Evolutionary conservation across 441 rosid species (phyloP).

Genomic region (Omphalea diandra): DNA sequence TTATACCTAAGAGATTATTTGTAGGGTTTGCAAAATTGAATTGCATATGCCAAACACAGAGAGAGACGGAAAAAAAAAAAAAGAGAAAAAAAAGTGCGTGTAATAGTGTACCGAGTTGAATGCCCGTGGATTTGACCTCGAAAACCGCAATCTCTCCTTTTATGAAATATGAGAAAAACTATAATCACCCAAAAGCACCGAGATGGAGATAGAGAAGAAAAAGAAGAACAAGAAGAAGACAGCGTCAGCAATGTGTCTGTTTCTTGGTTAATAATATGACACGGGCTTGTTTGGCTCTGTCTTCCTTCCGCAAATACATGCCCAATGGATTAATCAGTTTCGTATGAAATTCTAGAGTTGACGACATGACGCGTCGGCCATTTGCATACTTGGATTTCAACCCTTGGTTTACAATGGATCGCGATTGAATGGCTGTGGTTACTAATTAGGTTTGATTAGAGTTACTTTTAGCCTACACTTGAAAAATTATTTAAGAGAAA

Average conservation of each 20-base stretch:
- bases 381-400: background rate
- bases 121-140: conserved; percentile 45
- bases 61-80: background rate
- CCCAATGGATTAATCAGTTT: too few species aligned
- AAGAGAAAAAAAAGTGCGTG: background rate
- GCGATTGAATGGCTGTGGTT: background rate
- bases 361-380: too few species aligned
- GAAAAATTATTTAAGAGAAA: too few species aligned
- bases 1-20: background rate
- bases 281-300: conserved; percentile 61
- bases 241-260: conserved; percentile 31
- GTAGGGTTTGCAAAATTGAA: conserved; percentile 7
- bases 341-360: background rate
- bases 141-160: conserved; percentile 39
- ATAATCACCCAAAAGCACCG: background rate
- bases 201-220: too few species aligned
- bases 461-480: too few species aligned
- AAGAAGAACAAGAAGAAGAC: too few species aligned
- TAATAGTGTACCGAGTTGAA: conserved; percentile 39
- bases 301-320: too few species aligned
- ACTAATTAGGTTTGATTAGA: too few species aligned
- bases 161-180: too few species aligned
- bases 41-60: too few species aligned
- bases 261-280: conserved; percentile 29
- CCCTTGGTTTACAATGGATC: background rate